phyloP scores from a whole-genome alignment of 78 protist species.

The Capsaspora owczarzaki region DNA sequence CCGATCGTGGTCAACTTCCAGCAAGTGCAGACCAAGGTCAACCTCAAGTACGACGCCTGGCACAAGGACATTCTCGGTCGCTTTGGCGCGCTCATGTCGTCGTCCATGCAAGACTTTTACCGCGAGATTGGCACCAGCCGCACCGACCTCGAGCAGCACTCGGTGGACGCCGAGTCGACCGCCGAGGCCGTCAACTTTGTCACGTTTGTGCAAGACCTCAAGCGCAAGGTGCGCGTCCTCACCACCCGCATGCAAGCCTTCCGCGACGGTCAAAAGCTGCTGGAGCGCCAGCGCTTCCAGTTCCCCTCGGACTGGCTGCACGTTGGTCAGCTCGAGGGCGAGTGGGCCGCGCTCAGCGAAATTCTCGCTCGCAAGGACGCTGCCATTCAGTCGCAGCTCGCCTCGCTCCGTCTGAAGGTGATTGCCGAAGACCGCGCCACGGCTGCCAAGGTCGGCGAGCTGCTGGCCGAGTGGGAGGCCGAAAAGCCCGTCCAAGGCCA shows the following conservation, averaged over 20 bases:
- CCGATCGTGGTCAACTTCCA: slow-evolving; percentile 64
- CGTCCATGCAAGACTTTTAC: slow-evolving; percentile 32
- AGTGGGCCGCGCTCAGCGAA: slow-evolving; percentile 65
- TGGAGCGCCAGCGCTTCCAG: slow-evolving; percentile 62
- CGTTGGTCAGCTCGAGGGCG: slow-evolving; percentile 63
- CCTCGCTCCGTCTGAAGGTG: slow-evolving; percentile 21
- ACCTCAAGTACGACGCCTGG: slow-evolving; percentile 75
- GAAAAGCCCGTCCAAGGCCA: slow-evolving; percentile 67
- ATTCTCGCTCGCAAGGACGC: slow-evolving; percentile 25
- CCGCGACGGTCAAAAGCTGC: slow-evolving; percentile 52
- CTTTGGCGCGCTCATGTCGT: slow-evolving; percentile 56
- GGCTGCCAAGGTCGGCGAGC: not conserved
- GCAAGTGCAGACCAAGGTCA: slow-evolving; percentile 79
- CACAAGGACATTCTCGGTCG: slow-evolving; percentile 64
- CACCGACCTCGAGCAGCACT: slow-evolving; percentile 47
- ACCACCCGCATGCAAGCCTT: slow-evolving; percentile 17
- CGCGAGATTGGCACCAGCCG: slow-evolving; percentile 28
- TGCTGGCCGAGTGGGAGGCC: slow-evolving; percentile 21
- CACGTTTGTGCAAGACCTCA: slow-evolving; percentile 49
- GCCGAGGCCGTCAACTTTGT: slow-evolving; percentile 72
- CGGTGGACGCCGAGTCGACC: slow-evolving; percentile 69
- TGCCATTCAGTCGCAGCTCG: not conserved
- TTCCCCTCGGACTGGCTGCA: slow-evolving; percentile 81
- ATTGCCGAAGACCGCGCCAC: slow-evolving; percentile 32
- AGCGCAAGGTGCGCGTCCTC: slow-evolving; percentile 40